A percentile compares a stretch with the other conserved stretches of the same genome.
These are phyloP conservation scores for Xylariomycetidae sp. DNA, from an alignment of 2,329 filamentous ascomycete species.

Conservation along the genomic window DNA sequence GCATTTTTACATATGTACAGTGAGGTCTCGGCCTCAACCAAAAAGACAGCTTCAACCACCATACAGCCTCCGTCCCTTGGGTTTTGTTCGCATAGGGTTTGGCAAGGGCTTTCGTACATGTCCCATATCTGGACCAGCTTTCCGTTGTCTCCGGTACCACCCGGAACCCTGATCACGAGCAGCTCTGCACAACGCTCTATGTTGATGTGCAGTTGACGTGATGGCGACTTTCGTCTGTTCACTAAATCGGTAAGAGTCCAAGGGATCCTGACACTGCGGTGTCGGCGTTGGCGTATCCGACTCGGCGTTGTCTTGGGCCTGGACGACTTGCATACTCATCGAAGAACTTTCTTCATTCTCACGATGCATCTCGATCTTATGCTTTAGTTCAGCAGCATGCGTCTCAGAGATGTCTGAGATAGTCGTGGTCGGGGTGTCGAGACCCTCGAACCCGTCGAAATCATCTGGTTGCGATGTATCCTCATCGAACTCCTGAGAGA, in stretches of 20 bases:
- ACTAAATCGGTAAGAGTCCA: too few species aligned
- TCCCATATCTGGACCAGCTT: constrained; percentile 41
- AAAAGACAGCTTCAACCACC: constrained; percentile 23
- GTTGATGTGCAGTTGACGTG: too few species aligned
- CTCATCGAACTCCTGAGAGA: constrained; percentile 35
- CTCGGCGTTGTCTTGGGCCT: too few species aligned
- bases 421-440: constrained; percentile 37
- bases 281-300: too few species aligned
- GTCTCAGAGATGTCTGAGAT: constrained; percentile 40
- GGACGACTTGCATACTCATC: too few species aligned
- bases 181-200: too few species aligned
- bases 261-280: too few species aligned
- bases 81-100: constrained; percentile 35
- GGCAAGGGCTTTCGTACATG: constrained; percentile 42
- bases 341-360: too few species aligned
- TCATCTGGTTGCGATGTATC: constrained; percentile 39
- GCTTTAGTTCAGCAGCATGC: constrained; percentile 21
- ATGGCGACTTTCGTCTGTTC: too few species aligned
- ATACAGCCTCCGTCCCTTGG: constrained; percentile 33
- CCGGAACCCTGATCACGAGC: too few species aligned
- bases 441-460: too few species aligned
- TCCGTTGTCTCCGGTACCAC: too few species aligned
- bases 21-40: neutral
- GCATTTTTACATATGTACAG: constrained; percentile 30
- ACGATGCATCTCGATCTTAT: constrained; percentile 3